Evolutionary conservation across 805 yeast species (phyloP), one percentile per base, ranked within the genome.

Genomic region (Pichia nanzhaoensis): DNA sequence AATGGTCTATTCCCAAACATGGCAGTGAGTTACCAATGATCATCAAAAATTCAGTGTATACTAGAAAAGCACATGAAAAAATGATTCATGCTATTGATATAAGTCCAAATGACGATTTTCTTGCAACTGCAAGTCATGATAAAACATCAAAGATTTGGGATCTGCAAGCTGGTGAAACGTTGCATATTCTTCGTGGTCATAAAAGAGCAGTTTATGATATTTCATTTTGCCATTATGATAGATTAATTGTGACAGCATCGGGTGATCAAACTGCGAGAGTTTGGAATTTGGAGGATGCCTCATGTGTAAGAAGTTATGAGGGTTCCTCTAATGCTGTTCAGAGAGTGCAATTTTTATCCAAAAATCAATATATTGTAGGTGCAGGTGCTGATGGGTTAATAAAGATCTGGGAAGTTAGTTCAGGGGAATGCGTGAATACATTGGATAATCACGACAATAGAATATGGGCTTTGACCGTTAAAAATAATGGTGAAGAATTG

Each of bases 51-150:
- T 84, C 96, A 2, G 88, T 81, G 44, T 93, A 83, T 63, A 93
- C 99, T 0, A 79, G 96, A 70, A 79, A 90, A 58, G 98, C 97
- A 1, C 99, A 93, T 62, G 98, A 93, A 45, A 93, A 91, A 62
- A 96, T 93, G 63, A 93, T 93, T 49, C 95, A 93, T 57, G 76
- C 91, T 2, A 67, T 93, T 43, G 96, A 89, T 52, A 71, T 93
- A 4, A 75, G 97, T n/a, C 95, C 96, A 16, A 87, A 89, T 58
- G 95, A 91, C 63, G 83, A 82, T 51, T 70, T 74, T 41, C 81
- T 93, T 57, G 98, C 96, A 0, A 84, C 97, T 1, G 98, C 96
- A 2, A 85, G 96, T 12, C 95, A 85, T 61, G 99, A 93, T 64
- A 86, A 91, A 57, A 75, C 90, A 2, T 93, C 85, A 49, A 93